Evolutionary conservation across 1,139 yeast species (phyloP), one percentile per base, ranked within the genome.

Genomic region (Martiniozyma asiatica): DNA sequence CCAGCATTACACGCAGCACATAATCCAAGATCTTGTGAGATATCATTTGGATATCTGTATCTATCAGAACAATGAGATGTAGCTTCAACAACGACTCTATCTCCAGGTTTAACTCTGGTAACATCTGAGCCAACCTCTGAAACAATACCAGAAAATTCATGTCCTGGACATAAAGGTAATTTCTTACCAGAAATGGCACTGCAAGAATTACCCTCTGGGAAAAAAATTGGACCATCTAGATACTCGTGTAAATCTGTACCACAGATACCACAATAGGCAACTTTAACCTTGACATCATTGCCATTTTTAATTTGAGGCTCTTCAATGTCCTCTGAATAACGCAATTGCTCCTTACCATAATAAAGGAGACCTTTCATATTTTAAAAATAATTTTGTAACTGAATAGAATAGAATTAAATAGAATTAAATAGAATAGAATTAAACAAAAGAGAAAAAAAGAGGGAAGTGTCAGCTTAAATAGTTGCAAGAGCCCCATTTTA

Each of bases 201-300:
- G 9, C 36, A 34, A 16, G 41, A 35, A 4, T 53, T 59, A 14
- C 56, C 56, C 14, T 46, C 50, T 9, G 52, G 52, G 45, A 68
- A 68, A 43, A 69, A 69, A 31, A 64, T 63, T 4, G 75, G 73
- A 1, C 70, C 73, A 19, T 63, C 68, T 24, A 56, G 50, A 38
- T 56, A 68, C 43, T 69, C 76, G 39, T 69, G 73, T 17, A 72
- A 46, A 45, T 72, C 79, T 0, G 72, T 57, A 15, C 78, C 77
- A 47, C 78, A 68, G 27, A 68, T 70, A 17, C 78, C 79, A 43
- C 74, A 67, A 51, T 57, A 69, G 5, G 63, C 59, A 6, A 71
- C 57, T 37, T 63, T 65, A 17, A 71, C 44, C 27, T 68, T 59
- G 13, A 72, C 68, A 36, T 71, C 75, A 32, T 60, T 61, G 1